Evolutionary conservation across 1,284 basidiomycete species (phyloP).

Genomic region (Tetrapyrgos nigripes): DNA sequence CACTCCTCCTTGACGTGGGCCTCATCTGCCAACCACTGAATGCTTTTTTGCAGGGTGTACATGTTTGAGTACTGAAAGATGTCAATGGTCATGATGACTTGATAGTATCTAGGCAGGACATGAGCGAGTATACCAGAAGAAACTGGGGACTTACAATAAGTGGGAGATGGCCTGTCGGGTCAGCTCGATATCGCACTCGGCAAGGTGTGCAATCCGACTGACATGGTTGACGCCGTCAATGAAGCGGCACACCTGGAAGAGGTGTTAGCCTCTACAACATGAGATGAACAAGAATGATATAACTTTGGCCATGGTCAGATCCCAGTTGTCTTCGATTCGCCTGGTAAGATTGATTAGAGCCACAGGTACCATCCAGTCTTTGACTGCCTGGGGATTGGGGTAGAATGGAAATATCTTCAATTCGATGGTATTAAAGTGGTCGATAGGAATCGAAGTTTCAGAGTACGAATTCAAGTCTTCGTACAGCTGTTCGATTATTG

Average conservation of each 20-base stretch:
- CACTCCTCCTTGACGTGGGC: slow-evolving; percentile 87
- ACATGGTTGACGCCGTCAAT: slow-evolving; percentile 92
- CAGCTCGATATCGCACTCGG: slow-evolving; percentile 87
- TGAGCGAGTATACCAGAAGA: not conserved
- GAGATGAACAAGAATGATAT: slow-evolving; percentile 12
- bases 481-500: slow-evolving; percentile 95
- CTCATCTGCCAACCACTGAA: slow-evolving; percentile 87
- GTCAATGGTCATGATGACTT: slow-evolving; percentile 95
- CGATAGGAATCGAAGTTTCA: slow-evolving; percentile 90
- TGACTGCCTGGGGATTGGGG: slow-evolving; percentile 88
- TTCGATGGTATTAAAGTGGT: slow-evolving; percentile 91
- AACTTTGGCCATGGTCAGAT: slow-evolving; percentile 91
- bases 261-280: slow-evolving; percentile 10
- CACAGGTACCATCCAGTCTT: slow-evolving; percentile 96
- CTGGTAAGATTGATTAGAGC: slow-evolving; percentile 86
- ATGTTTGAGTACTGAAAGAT: slow-evolving; percentile 99
- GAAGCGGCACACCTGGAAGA: slow-evolving; percentile 70
- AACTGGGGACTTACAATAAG: slow-evolving; percentile 69
- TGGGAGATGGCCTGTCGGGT: slow-evolving; percentile 92
- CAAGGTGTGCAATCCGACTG: slow-evolving; percentile 89
- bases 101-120: slow-evolving; percentile 75
- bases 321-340: slow-evolving; percentile 92
- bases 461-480: slow-evolving; percentile 98
- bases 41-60: slow-evolving; percentile 88
- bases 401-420: slow-evolving; percentile 97